These are phyloP conservation scores for Erythrobasidium yunnanense DNA, from an alignment of 768 basidiomycete species.

Conservation along the genomic window DNA sequence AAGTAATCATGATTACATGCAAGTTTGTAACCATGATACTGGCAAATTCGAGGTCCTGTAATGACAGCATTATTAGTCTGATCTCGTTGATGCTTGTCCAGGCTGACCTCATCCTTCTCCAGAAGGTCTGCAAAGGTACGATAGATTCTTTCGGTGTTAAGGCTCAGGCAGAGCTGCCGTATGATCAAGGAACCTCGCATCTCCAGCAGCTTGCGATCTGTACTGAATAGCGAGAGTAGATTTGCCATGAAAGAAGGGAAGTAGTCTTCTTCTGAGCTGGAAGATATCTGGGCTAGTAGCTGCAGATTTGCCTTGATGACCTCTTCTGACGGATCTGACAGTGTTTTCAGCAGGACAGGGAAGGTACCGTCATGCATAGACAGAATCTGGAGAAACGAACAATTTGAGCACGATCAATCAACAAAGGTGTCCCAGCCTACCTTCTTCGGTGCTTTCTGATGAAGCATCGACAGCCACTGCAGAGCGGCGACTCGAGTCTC, in stretches of 20 bases:
- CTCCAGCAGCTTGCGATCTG: conserved; percentile 78
- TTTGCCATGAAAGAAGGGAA: conserved; percentile 94
- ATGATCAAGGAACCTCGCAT: conserved; percentile 90
- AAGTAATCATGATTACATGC: conserved; percentile 90
- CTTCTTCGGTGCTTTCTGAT: conserved; percentile 94
- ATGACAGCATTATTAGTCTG: background rate
- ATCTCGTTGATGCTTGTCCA: background rate
- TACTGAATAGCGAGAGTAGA: conserved; percentile 84
- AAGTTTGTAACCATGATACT: conserved; percentile 95
- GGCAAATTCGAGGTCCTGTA: conserved; percentile 78
- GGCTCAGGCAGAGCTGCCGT: conserved; percentile 79
- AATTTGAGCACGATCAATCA: background rate
- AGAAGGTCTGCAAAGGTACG: conserved; percentile 90
- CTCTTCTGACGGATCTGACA: conserved; percentile 94
- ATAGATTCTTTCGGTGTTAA: conserved; percentile 92
- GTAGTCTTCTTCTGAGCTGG: conserved; percentile 85
- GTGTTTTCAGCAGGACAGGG: conserved; percentile 75
- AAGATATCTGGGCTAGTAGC: conserved; percentile 90
- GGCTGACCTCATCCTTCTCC: conserved; percentile 85
- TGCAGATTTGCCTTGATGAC: conserved; percentile 95
- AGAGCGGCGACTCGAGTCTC: conserved; percentile 89
- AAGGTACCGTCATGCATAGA: conserved; percentile 64
- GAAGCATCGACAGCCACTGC: conserved; percentile 97
- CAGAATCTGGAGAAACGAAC: conserved; percentile 54
- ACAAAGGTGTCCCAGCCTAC: conserved; percentile 43